These are phyloP conservation scores for Sporisorium scitamineum DNA, from an alignment of 1,284 basidiomycete genomes.

Conservation along the genomic window DNA sequence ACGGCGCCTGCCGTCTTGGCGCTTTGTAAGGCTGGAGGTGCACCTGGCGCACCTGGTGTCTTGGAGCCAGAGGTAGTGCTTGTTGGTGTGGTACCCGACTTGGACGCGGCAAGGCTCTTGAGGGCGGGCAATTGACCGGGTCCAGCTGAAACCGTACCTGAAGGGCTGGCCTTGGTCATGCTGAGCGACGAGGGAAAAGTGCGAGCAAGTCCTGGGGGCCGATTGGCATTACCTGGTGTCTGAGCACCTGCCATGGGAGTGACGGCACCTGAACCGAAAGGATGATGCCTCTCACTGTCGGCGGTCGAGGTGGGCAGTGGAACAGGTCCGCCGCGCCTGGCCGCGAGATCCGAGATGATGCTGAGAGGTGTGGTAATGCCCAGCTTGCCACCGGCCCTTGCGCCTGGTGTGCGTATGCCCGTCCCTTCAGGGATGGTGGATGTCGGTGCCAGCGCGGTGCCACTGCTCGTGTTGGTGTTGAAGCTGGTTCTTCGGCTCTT, in stretches of 20 bases:
- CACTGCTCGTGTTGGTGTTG: slow-evolving; percentile 43
- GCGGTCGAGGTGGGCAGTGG: slow-evolving; percentile 32
- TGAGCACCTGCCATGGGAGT: slow-evolving; percentile 58
- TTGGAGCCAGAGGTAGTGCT: slow-evolving; percentile 22
- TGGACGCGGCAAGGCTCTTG: slow-evolving; percentile 26
- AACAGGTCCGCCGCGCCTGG: slow-evolving; percentile 54
- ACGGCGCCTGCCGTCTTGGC: slow-evolving; percentile 40
- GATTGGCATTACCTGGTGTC: slow-evolving; percentile 51
- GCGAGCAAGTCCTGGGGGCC: slow-evolving; percentile 33
- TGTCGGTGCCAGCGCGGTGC: slow-evolving; percentile 32
- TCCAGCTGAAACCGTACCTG: slow-evolving; percentile 26
- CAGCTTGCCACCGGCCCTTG: slow-evolving; percentile 50
- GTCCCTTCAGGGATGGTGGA: slow-evolving; percentile 35
- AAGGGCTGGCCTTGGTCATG: slow-evolving; percentile 46
- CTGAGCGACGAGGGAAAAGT: slow-evolving; percentile 48
- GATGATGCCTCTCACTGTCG: slow-evolving; percentile 58
- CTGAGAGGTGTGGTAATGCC: slow-evolving; percentile 62
- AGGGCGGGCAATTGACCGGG: slow-evolving; percentile 40
- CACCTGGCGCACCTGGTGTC: slow-evolving; percentile 24
- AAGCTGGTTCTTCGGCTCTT: slow-evolving; percentile 51
- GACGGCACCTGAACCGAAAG: slow-evolving; percentile 64
- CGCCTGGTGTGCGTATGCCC: slow-evolving; percentile 55
- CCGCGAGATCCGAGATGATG: slow-evolving; percentile 68
- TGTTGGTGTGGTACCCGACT: slow-evolving; percentile 1
- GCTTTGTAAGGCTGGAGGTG: slow-evolving; percentile 8